phyloP scores from a whole-genome alignment of 2,329 filamentous ascomycete species.

The Fusarium udum region DNA sequence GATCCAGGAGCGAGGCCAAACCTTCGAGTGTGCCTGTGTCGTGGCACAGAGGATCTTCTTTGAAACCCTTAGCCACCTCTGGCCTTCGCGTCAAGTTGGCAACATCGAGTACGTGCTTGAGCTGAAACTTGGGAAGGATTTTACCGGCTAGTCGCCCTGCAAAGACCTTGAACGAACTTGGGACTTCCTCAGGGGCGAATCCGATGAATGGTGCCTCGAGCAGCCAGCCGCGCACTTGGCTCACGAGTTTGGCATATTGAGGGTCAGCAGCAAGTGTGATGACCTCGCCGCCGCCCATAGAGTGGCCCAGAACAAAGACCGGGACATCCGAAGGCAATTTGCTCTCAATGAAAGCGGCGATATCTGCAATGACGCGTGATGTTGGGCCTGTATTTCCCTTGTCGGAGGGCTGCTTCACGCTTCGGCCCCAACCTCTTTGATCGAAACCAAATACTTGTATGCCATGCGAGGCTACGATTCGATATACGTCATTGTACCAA shows the following conservation, averaged over 20 bases:
- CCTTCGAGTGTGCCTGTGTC: slow-evolving; percentile 88
- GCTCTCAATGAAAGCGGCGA: slow-evolving; percentile 76
- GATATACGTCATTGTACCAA: slow-evolving; percentile 80
- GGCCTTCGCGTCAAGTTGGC: slow-evolving; percentile 74
- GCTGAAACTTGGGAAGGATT: slow-evolving; percentile 73
- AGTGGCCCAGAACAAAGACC: slow-evolving; percentile 88
- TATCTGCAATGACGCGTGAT: slow-evolving; percentile 75
- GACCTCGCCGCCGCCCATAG: slow-evolving; percentile 86
- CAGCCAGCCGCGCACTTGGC: slow-evolving; percentile 75
- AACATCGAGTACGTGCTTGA: slow-evolving; percentile 71
- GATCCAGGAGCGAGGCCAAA: slow-evolving; percentile 79
- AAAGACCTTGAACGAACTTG: slow-evolving; percentile 69
- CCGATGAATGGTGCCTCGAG: slow-evolving; percentile 82
- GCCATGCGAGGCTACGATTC: slow-evolving; percentile 71
- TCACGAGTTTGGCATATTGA: slow-evolving; percentile 62
- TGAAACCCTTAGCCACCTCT: slow-evolving; percentile 67
- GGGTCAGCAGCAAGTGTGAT: slow-evolving; percentile 67
- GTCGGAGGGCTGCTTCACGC: slow-evolving; percentile 68
- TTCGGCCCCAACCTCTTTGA: slow-evolving; percentile 89
- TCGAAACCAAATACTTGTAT: slow-evolving; percentile 84
- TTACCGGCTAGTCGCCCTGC: slow-evolving; percentile 73
- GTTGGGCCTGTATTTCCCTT: slow-evolving; percentile 81
- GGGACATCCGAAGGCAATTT: slow-evolving; percentile 67
- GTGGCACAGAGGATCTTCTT: slow-evolving; percentile 77
- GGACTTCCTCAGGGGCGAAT: slow-evolving; percentile 72